These are phyloP conservation scores for Blastobotrys capitulatus DNA, from an alignment of 1,139 yeast species.

Conservation along the genomic window DNA sequence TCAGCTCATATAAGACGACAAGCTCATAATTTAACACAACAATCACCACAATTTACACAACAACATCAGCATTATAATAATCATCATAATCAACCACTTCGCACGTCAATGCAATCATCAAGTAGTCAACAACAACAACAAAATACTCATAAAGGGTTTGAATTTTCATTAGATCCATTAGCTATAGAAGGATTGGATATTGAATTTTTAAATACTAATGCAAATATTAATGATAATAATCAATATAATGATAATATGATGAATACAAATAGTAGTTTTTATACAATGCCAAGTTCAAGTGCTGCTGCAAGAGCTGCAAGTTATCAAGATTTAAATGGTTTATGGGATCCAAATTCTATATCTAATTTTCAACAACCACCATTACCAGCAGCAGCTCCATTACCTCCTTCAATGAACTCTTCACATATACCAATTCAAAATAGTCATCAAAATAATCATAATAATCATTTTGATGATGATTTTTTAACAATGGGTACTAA, in stretches of 20 bases:
- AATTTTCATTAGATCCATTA: constrained; percentile 32
- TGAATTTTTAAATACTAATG: not conserved
- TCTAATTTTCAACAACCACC: not conserved
- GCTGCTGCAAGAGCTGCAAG: constrained; percentile 8
- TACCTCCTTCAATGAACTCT: not conserved
- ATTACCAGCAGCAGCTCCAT: not conserved
- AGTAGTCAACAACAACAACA: too few relatives aligned
- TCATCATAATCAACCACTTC: too few relatives aligned
- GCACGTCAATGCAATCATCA: too few relatives aligned
- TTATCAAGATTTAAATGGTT: constrained; percentile 2
- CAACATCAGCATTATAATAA: too few relatives aligned
- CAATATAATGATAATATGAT: not conserved
- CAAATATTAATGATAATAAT: not conserved
- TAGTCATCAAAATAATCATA: not conserved
- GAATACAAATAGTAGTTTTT: not conserved
- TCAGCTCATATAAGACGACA: too few relatives aligned
- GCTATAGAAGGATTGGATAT: constrained; percentile 33
- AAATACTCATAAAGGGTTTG: constrained; percentile 18
- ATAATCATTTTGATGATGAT: not conserved
- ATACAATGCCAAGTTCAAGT: constrained; percentile 8
- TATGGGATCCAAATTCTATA: constrained; percentile 5
- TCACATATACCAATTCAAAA: not conserved
- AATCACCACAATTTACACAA: too few relatives aligned
- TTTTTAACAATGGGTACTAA: not conserved
- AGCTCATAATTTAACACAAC: too few relatives aligned